phyloP scores from a whole-genome alignment of 805 yeast species.

The Yamadazyma scolyti region DNA sequence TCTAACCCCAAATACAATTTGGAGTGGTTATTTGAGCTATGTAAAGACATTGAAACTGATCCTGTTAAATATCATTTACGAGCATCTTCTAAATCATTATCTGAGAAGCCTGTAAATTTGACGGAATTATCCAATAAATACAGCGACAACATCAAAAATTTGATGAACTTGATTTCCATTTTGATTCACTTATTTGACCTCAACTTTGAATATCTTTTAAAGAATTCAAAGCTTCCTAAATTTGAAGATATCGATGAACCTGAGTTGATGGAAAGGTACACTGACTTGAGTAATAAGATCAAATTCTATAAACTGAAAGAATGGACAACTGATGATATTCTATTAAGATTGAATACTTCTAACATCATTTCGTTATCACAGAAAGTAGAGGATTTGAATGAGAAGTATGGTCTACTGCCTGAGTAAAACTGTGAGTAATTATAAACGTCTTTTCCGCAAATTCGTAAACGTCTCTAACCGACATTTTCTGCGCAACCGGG shows the following conservation, averaged over 20 bases:
- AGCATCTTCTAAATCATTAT: constrained; percentile 29
- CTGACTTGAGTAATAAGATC: constrained; percentile 21
- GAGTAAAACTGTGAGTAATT: no score
- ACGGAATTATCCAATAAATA: constrained; percentile 25
- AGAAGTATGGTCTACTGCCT: no score
- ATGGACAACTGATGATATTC: constrained; percentile 38
- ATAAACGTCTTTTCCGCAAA: no score
- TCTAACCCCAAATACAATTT: constrained; percentile 19
- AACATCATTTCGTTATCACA: constrained; percentile 18
- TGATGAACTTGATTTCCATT: constrained; percentile 26
- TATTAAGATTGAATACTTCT: constrained; percentile 23
- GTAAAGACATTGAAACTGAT: constrained; percentile 43
- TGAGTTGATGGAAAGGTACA: constrained; percentile 17
- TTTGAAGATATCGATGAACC: constrained; percentile 17
- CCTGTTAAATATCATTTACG: constrained; percentile 50
- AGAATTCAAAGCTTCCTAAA: constrained; percentile 37
- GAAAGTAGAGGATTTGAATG: no score
- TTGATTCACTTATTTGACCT: constrained; percentile 27
- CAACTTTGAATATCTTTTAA: constrained; percentile 30
- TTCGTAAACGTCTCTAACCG: no score
- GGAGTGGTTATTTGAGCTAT: constrained; percentile 33
- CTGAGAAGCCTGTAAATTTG: constrained; percentile 31
- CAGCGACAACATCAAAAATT: constrained; percentile 13
- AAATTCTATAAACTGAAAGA: constrained; percentile 30
- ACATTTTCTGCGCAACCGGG: no score